Evolutionary conservation across 495 filamentous ascomycete species (phyloP), one percentile per base, ranked within the genome.

Genomic region (Penicillium subrubescens): DNA sequence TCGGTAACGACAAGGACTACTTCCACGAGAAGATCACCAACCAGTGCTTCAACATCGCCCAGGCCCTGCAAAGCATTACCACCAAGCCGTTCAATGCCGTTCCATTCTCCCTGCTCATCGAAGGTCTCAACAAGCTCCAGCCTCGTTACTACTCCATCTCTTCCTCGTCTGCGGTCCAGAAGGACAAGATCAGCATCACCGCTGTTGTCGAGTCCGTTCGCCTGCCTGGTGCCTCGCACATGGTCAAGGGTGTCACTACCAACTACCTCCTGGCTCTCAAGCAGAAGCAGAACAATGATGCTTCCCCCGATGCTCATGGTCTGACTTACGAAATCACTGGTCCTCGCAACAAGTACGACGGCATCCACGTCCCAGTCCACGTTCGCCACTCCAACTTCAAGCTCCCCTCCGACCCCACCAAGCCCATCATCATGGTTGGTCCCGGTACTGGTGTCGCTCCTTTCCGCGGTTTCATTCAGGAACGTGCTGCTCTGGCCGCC

Each of bases 91-190:
- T 96, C 90, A 77, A 84, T 23, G 87, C 86, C 51, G 87, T 97
- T 51, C 96, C 95, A 17, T 98, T 99, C 80, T 97, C 96, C 7
- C 86, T 94, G 67, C 87, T 98, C 65, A 95, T 98, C 65, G 95
- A 99, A 81, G 91, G 93, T 66, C 76, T 98, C 59, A 90, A 90
- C 79, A 97, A 96, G 82, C 87, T 99, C 51, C 95, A 98, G 73
- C 94, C 96, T 10, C 92, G 95, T 33, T 99, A 98, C 83, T 99
- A 99, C 82, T 98, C 96, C 27, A 99, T 99, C 76, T 99, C 95
- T 25, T 98, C 96, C 0, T 97, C 94, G 0, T 97, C 95, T 25
- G 76, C 92, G 11, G 95, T 96, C 43, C 94, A 99, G 64, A 94
- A 95, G 77, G 89, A 96, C 74, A 89, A 92, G 80, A 91, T 98